A percentile compares a stretch with the other conserved stretches of the same genome.
Evolutionary conservation across 257 asterid genomes (phyloP).

Genomic region (Nicotiana sylvestris): DNA sequence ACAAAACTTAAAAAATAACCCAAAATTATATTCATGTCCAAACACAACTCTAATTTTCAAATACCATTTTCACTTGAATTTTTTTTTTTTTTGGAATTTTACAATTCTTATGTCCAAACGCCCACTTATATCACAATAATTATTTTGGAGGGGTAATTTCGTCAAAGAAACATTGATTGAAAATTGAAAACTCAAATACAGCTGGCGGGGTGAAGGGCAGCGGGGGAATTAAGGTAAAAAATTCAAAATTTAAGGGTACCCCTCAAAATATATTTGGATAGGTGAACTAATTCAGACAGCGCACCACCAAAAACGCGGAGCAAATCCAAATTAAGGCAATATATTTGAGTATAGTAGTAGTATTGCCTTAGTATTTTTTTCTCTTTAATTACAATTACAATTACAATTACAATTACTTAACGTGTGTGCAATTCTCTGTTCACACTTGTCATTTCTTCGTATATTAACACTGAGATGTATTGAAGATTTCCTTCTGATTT

Average conservation of each 20-base stretch:
- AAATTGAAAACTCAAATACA: not conserved
- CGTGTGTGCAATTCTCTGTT: not conserved
- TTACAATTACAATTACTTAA: not conserved
- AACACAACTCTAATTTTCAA: too few relatives aligned
- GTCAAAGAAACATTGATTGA: not conserved
- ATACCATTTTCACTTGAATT: too few relatives aligned
- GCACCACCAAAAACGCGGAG: not conserved
- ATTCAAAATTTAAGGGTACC: constrained; percentile 22
- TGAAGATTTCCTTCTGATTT: not conserved
- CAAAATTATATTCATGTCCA: too few relatives aligned
- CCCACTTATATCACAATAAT: not conserved
- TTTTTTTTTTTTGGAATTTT: too few relatives aligned
- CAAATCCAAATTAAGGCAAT: not conserved
- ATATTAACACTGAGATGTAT: not conserved
- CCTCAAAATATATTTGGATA: not conserved
- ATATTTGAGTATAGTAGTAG: too few relatives aligned
- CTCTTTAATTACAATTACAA: not conserved
- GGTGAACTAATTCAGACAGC: constrained; percentile 19
- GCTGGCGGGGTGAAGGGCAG: constrained; percentile 19
- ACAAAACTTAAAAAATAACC: too few relatives aligned
- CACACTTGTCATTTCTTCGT: not conserved
- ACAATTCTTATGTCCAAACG: too few relatives aligned
- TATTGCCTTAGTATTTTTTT: not conserved
- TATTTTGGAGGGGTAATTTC: not conserved
- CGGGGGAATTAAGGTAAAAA: constrained; percentile 35